These are phyloP conservation scores for Fusarium tuaranense DNA, from an alignment of 2,329 filamentous ascomycete species.

Conservation along the genomic window DNA sequence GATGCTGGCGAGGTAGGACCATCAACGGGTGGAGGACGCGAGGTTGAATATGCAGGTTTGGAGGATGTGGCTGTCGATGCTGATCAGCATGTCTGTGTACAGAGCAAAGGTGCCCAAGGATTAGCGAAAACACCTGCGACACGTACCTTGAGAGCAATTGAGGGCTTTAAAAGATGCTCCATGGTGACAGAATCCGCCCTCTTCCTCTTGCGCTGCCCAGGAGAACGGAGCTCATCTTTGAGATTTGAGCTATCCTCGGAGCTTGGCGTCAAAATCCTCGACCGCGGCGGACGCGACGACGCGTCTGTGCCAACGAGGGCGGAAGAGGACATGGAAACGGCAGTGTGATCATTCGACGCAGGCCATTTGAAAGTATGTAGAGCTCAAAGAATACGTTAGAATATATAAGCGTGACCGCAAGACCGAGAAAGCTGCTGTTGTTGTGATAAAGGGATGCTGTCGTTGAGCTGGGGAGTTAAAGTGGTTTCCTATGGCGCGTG, in stretches of 20 bases:
- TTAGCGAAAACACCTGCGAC: not conserved
- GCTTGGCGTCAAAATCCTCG: conserved; percentile 56
- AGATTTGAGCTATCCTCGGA: conserved; percentile 54
- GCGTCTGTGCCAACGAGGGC: conserved; percentile 55
- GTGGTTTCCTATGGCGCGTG: conserved; percentile 29
- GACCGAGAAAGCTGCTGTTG: conserved; percentile 14
- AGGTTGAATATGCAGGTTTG: conserved; percentile 63
- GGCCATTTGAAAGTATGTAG: conserved; percentile 27
- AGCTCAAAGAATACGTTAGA: conserved; percentile 9
- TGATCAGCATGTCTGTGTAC: conserved; percentile 11
- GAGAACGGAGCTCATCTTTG: conserved; percentile 45
- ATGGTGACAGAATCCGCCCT: conserved; percentile 55
- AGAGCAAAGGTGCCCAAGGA: not conserved
- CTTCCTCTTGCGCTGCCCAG: conserved; percentile 51
- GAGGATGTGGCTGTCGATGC: conserved; percentile 64
- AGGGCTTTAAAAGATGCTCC: conserved; percentile 63
- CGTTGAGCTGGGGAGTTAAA: conserved; percentile 25
- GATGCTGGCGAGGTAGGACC: conserved; percentile 70
- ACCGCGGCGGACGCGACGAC: conserved; percentile 63
- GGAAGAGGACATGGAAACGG: conserved; percentile 50
- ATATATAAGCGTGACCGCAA: conserved; percentile 16
- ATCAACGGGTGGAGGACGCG: conserved; percentile 70
- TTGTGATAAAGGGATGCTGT: conserved; percentile 20
- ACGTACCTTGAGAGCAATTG: conserved; percentile 65
- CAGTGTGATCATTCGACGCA: conserved; percentile 28